A percentile compares a stretch with the other conserved stretches of the same genome.
phyloP scores from a whole-genome alignment of 306 rosid species.

The Acacia acuminata region DNA sequence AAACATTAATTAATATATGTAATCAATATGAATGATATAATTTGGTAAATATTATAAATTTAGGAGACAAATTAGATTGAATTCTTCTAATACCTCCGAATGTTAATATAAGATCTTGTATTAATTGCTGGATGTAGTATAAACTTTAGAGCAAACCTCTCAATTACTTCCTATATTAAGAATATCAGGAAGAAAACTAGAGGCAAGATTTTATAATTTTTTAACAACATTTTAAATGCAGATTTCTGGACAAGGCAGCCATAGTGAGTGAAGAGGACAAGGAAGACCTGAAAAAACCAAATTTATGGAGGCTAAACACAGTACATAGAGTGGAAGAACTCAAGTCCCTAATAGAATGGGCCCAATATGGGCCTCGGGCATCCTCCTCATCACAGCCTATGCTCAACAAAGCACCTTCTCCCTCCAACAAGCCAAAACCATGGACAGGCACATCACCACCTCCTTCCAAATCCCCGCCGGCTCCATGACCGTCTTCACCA shows the following conservation, averaged over 20 bases:
- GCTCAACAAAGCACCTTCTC: slow-evolving; percentile 89
- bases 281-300: slow-evolving; percentile 40
- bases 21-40: too few relatives aligned
- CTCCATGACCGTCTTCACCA: slow-evolving; percentile 83
- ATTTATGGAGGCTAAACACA: slow-evolving; percentile 77
- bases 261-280: slow-evolving; percentile 61
- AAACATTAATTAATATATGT: too few relatives aligned
- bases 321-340: slow-evolving; percentile 89
- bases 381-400: slow-evolving; percentile 85
- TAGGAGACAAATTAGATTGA: too few relatives aligned
- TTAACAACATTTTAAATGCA: slow-evolving; percentile 18
- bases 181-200: neutral
- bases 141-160: too few relatives aligned
- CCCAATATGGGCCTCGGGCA: slow-evolving; percentile 95
- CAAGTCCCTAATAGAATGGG: slow-evolving; percentile 89
- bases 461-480: slow-evolving; percentile 89
- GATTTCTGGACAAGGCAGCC: slow-evolving; percentile 91
- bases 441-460: slow-evolving; percentile 67
- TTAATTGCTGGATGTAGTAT: too few relatives aligned
- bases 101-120: too few relatives aligned
- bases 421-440: slow-evolving; percentile 81
- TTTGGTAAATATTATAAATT: too few relatives aligned
- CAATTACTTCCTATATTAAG: too few relatives aligned
- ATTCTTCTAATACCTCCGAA: too few relatives aligned
- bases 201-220: neutral